phyloP scores from a whole-genome alignment of 345 rosid species.

The Rhizophora apiculata region DNA sequence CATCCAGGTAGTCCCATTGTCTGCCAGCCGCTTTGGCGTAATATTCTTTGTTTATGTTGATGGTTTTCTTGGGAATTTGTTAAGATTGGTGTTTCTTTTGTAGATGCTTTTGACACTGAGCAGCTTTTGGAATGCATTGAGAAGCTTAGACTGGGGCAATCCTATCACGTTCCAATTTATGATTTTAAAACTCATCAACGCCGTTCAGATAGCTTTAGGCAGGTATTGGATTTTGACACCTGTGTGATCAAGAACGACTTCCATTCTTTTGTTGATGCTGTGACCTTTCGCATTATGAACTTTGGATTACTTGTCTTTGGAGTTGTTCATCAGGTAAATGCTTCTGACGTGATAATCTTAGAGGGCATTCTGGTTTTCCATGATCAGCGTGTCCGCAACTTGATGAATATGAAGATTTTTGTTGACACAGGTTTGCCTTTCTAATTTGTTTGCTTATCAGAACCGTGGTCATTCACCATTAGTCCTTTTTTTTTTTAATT shows the following conservation, averaged over 20 bases:
- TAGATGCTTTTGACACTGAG: slow-evolving; percentile 98
- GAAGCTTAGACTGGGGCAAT: slow-evolving; percentile 68
- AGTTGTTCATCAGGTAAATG: slow-evolving; percentile 66
- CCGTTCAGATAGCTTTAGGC: slow-evolving; percentile 77
- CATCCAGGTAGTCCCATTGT: slow-evolving; percentile 67
- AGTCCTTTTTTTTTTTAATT: no score
- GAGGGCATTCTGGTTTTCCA: slow-evolving; percentile 97
- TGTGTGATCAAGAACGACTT: background rate
- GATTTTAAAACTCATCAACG: slow-evolving; percentile 90
- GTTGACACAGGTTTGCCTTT: slow-evolving; percentile 80
- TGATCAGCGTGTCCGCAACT: slow-evolving; percentile 80
- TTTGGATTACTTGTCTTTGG: background rate
- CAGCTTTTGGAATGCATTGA: slow-evolving; percentile 84
- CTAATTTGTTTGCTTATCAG: slow-evolving; percentile 11
- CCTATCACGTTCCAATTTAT: slow-evolving; percentile 86
- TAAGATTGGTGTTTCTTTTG: slow-evolving; percentile 6
- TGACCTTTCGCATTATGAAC: background rate
- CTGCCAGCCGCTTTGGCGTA: background rate
- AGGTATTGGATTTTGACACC: slow-evolving; percentile 39
- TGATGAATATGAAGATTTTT: slow-evolving; percentile 96
- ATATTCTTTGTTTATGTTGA: background rate
- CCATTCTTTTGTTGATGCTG: background rate
- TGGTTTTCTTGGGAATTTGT: background rate
- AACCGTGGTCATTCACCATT: background rate
- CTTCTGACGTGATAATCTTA: slow-evolving; percentile 94